Base-by-base conservation (phyloP, 306 rosid genomes). In the Senna tora region DNA sequence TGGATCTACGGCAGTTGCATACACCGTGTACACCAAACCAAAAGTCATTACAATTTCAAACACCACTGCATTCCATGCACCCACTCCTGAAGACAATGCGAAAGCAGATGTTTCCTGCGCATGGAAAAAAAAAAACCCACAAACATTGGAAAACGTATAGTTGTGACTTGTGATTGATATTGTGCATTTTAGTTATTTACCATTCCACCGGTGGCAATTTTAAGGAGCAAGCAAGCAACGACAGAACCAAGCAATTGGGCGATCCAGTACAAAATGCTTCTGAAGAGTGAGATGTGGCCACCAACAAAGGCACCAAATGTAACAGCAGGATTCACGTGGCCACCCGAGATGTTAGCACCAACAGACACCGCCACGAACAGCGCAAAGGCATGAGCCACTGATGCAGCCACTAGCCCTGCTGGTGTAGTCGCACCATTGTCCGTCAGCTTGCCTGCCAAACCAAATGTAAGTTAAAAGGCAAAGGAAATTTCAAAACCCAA, bases 201-300 rank as follows among this genome's bases (percentile, higher is more conserved):
- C 88, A 82, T 1, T 56, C 88, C 97, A 39, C 89, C 95, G 9
- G 97, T 88, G n/a, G 92, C 75, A 42, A 91, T 17, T 56, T 78
- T 82, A 49, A 90, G 94, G 60, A 90, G 94, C 76, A 84, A 81
- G 81, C 97, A 90, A 71, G 94, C 97, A 65, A 90, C 77, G 0
- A 90, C 88, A 56, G 94, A 85, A 9, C 94, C 96, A 22, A 88
- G 93, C 77, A 88, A 76, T 83, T 90, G 97, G 61, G 94, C 97
- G 33, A 90, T 88, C 94, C 94, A 86, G 67, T 90, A 88, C 83
- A 88, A 63, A 69, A 88, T 13, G 73, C 82, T 77, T 77, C 86
- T 88, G 7, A 86, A 5, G 38, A 90, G 78, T 49, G 80, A 51
- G 79, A 90, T 88, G 84, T 90, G 88, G 25, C 97, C 97, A 1